Percentiles rank a stretch among this genome's conserved stretches.
These are phyloP conservation scores for Aspergillus latus DNA, from an alignment of 2,329 filamentous ascomycete species.

Conservation along the genomic window DNA sequence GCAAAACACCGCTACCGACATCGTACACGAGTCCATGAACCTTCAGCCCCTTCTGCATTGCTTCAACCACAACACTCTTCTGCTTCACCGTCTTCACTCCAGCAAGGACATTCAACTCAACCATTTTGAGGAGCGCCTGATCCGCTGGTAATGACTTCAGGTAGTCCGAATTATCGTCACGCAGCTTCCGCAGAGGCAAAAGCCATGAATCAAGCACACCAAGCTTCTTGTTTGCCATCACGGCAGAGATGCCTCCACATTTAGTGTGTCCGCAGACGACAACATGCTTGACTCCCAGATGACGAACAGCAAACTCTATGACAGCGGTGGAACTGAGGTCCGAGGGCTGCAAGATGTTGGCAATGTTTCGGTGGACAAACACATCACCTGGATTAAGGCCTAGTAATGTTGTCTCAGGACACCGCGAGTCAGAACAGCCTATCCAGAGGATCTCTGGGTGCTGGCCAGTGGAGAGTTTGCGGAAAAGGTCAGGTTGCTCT, in stretches of 20 bases:
- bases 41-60: slow-evolving; percentile 69
- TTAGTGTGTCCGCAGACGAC: slow-evolving; percentile 62
- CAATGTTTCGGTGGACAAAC: slow-evolving; percentile 88
- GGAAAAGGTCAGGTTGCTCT: slow-evolving; percentile 70
- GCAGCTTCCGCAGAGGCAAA: slow-evolving; percentile 55
- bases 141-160: slow-evolving; percentile 50
- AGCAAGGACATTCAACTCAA: slow-evolving; percentile 73
- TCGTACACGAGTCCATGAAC: slow-evolving; percentile 80
- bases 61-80: slow-evolving; percentile 69
- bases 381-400: slow-evolving; percentile 78
- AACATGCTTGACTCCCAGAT: slow-evolving; percentile 66
- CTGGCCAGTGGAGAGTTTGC: slow-evolving; percentile 66
- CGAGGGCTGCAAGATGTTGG: slow-evolving; percentile 73
- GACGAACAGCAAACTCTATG: slow-evolving; percentile 73
- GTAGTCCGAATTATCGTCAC: slow-evolving; percentile 53
- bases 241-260: slow-evolving; percentile 60
- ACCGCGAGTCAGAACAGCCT: slow-evolving; percentile 81
- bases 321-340: slow-evolving; percentile 75
- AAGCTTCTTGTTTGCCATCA: slow-evolving; percentile 56
- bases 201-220: slow-evolving; percentile 64
- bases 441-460: slow-evolving; percentile 69
- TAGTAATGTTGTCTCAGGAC: slow-evolving; percentile 79
- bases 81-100: slow-evolving; percentile 67
- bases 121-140: slow-evolving; percentile 61
- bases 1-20: slow-evolving; percentile 55